These are phyloP conservation scores for Paramarasmius palmivorus DNA, from an alignment of 1,284 basidiomycete genomes.

Conservation along the genomic window DNA sequence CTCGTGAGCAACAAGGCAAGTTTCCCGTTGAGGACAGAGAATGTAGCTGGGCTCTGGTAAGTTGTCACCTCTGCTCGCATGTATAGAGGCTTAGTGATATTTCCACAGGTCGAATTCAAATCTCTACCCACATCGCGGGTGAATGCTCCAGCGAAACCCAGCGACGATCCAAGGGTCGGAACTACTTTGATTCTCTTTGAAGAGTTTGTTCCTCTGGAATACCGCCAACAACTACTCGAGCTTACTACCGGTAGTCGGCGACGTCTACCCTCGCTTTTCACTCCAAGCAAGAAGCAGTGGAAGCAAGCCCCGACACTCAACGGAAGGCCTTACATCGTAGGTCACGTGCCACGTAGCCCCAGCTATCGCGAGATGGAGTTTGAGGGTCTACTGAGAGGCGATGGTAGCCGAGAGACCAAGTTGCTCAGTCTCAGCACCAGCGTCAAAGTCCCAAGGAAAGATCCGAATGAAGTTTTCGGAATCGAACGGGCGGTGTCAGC, in stretches of 20 bases:
- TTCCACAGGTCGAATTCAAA: conserved; percentile 79
- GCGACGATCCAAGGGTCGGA: conserved; percentile 39
- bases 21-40: conserved; percentile 57
- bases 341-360: conserved; percentile 63
- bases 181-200: conserved; percentile 78
- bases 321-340: conserved; percentile 71
- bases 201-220: conserved; percentile 86
- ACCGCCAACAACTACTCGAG: conserved; percentile 69
- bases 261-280: conserved; percentile 39
- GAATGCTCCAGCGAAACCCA: conserved; percentile 14
- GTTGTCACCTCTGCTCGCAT: conserved; percentile 26
- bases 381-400: conserved; percentile 68
- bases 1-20: conserved; percentile 55
- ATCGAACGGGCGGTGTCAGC: background rate
- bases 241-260: conserved; percentile 26
- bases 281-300: conserved; percentile 50
- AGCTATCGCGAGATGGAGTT: conserved; percentile 75
- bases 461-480: background rate
- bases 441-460: conserved; percentile 4
- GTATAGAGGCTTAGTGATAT: background rate
- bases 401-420: conserved; percentile 53
- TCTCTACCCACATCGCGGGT: conserved; percentile 44
- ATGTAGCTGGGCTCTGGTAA: conserved; percentile 89
- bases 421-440: conserved; percentile 29
- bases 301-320: conserved; percentile 78